Conservation (phyloP, 805 yeast genomes). For the Grigorovia yakushimaensis region DNA sequence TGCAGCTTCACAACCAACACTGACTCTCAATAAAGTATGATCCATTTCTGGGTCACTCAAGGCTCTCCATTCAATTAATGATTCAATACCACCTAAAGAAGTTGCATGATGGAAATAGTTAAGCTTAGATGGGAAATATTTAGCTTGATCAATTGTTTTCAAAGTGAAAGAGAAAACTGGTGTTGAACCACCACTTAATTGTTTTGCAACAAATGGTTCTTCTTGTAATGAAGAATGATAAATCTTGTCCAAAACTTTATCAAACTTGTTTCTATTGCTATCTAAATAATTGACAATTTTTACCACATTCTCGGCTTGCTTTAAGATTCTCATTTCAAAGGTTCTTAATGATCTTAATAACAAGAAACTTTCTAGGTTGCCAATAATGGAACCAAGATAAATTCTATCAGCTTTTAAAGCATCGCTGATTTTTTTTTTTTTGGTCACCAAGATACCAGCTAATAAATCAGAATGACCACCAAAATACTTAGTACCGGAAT, state of each 20-base stretch:
- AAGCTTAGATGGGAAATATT: constrained; percentile 49
- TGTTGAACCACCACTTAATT: constrained; percentile 49
- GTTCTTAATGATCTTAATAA: constrained; percentile 74
- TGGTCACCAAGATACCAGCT: constrained; percentile 67
- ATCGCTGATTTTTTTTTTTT: constrained; percentile 34
- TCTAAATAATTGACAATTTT: constrained; percentile 48
- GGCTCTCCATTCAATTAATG: constrained; percentile 84
- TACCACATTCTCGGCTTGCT: constrained; percentile 54
- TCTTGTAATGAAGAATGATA: constrained; percentile 37
- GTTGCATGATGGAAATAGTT: constrained; percentile 81
- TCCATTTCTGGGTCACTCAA: constrained; percentile 52
- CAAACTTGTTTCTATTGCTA: constrained; percentile 37
- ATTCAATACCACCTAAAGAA: constrained; percentile 88
- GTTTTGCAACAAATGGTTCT: constrained; percentile 55
- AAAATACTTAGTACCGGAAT: constrained; percentile 34
- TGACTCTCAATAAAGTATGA: constrained; percentile 55
- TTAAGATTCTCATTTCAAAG: constrained; percentile 55
- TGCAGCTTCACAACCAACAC: constrained; percentile 71
- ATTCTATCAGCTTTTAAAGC: not conserved
- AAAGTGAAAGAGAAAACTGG: constrained; percentile 64
- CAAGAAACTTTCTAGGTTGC: constrained; percentile 64
- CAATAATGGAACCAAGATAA: constrained; percentile 33
- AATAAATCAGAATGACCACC: constrained; percentile 89
- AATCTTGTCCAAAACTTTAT: constrained; percentile 34
- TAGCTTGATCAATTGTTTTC: constrained; percentile 34